Evolutionary conservation across 2,329 filamentous ascomycete genomes (phyloP).

Genomic region (Fusarium agapanthi): DNA sequence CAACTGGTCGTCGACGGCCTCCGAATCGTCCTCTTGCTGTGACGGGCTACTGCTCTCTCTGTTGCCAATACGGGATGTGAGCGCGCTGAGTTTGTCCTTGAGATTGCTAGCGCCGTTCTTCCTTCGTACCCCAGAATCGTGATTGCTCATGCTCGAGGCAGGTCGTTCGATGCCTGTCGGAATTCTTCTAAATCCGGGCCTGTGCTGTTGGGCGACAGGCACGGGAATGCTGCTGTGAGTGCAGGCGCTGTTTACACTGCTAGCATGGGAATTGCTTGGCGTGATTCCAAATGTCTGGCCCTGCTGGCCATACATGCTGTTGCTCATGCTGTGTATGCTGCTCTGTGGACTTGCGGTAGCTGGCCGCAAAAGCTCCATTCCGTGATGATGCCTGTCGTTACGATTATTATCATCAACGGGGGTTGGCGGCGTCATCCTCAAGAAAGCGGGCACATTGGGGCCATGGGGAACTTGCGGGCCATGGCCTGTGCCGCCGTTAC

Average conservation of each 20-base stretch:
- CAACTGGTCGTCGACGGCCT: conserved; percentile 30
- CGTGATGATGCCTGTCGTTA: conserved; percentile 35
- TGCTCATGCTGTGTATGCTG: conserved; percentile 29
- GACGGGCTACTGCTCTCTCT: conserved; percentile 28
- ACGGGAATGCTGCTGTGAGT: conserved; percentile 27
- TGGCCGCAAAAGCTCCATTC: conserved; percentile 46
- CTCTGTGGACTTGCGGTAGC: conserved; percentile 45
- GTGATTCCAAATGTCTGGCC: conserved; percentile 8
- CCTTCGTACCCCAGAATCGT: conserved; percentile 40
- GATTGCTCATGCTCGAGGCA: conserved; percentile 45
- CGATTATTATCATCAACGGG: conserved; percentile 45
- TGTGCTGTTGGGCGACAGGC: conserved; percentile 19
- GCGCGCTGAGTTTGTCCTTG: conserved; percentile 48
- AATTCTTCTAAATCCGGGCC: conserved; percentile 38
- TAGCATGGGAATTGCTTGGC: conserved; percentile 17
- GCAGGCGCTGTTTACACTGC: conserved; percentile 27
- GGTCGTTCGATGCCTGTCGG: conserved; percentile 42
- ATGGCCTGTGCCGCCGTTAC: conserved; percentile 44
- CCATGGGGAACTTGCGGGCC: conserved; percentile 29
- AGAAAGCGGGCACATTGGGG: conserved; percentile 50
- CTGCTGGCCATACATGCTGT: conserved; percentile 30
- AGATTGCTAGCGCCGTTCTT: conserved; percentile 45
- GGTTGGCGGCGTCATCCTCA: conserved; percentile 60
- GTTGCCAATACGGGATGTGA: conserved; percentile 45
- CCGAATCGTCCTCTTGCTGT: conserved; percentile 36